Evolutionary conservation across 2,329 filamentous ascomycete species (phyloP).

Genomic region (Aspergillus bombycis): DNA sequence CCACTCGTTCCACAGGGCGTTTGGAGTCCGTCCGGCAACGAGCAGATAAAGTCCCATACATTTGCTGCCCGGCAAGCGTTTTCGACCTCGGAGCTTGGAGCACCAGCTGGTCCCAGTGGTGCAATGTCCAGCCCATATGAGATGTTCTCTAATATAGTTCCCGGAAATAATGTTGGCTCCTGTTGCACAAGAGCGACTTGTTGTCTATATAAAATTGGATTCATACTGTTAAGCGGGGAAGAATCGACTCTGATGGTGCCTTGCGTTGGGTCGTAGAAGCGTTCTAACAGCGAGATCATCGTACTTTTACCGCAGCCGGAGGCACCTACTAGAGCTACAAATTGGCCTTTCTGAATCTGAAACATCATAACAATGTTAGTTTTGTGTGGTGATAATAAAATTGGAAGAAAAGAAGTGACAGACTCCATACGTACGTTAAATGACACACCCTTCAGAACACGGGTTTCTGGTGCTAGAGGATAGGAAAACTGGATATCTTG

Average conservation of each 20-base stretch:
- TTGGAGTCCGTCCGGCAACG: constrained; percentile 54
- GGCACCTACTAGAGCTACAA: constrained; percentile 59
- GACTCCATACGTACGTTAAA: constrained; percentile 18
- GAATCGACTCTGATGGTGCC: constrained; percentile 68
- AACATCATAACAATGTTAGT: not conserved
- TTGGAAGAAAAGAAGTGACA: not conserved
- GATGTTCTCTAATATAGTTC: constrained; percentile 71
- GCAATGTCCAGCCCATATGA: constrained; percentile 9
- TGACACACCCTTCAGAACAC: constrained; percentile 32
- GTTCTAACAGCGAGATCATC: constrained; percentile 62
- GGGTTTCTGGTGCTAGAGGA: constrained; percentile 26
- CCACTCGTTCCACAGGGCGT: constrained; percentile 58
- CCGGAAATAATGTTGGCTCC: constrained; percentile 73
- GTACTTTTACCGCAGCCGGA: constrained; percentile 68
- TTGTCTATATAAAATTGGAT: constrained; percentile 55
- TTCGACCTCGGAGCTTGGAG: constrained; percentile 35
- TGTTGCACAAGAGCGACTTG: constrained; percentile 73
- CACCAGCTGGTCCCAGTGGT: not conserved
- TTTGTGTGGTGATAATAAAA: not conserved
- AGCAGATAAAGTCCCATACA: constrained; percentile 54
- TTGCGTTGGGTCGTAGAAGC: constrained; percentile 70
- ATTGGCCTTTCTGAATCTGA: constrained; percentile 52
- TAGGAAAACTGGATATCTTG: constrained; percentile 50
- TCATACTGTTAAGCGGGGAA: not conserved
- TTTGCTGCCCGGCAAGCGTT: constrained; percentile 46